Conservation (phyloP, 1,284 basidiomycete genomes). For the Neotropicomus parvogracilis region DNA sequence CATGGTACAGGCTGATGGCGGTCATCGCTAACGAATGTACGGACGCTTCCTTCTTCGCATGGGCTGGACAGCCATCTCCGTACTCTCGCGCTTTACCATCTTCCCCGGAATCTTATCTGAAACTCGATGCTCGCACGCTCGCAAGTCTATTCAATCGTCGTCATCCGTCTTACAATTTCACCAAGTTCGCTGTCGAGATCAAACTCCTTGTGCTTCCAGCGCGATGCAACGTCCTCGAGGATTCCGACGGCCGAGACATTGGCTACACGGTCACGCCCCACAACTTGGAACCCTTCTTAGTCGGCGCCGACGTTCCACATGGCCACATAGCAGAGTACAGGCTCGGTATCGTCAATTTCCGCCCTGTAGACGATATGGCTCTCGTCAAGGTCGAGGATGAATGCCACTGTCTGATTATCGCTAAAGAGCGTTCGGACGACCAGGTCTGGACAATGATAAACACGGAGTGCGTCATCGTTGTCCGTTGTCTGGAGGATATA, state of each 20-base stretch:
- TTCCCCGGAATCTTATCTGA: slow-evolving; percentile 15
- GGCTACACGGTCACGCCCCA: slow-evolving; percentile 13
- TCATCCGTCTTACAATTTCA: slow-evolving; percentile 18
- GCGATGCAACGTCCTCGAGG: slow-evolving; percentile 14
- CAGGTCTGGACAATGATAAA: slow-evolving; percentile 19
- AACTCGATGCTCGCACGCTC: slow-evolving; percentile 4
- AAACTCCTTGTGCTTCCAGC: slow-evolving; percentile 13
- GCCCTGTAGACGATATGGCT: not conserved
- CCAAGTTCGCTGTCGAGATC: slow-evolving; percentile 18
- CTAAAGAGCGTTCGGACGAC: slow-evolving; percentile 8
- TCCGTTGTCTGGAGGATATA: slow-evolving; percentile 13
- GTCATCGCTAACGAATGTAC: slow-evolving; percentile 20
- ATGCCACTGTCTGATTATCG: slow-evolving; percentile 17
- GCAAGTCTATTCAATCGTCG: slow-evolving; percentile 4
- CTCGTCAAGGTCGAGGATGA: slow-evolving; percentile 2
- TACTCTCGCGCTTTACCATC: slow-evolving; percentile 19
- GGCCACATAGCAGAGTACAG: slow-evolving; percentile 8
- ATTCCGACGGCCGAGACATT: slow-evolving; percentile 11
- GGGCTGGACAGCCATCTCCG: slow-evolving; percentile 17
- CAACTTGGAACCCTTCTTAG: slow-evolving; percentile 14
- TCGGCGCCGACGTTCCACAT: slow-evolving; percentile 8
- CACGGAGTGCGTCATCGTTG: slow-evolving; percentile 21
- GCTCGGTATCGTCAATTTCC: slow-evolving; percentile 17
- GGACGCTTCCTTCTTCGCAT: slow-evolving; percentile 19
- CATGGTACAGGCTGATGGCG: slow-evolving; percentile 19